Evolutionary conservation across 2,329 filamentous ascomycete species (phyloP).

Genomic region (Fusarium sp.): DNA sequence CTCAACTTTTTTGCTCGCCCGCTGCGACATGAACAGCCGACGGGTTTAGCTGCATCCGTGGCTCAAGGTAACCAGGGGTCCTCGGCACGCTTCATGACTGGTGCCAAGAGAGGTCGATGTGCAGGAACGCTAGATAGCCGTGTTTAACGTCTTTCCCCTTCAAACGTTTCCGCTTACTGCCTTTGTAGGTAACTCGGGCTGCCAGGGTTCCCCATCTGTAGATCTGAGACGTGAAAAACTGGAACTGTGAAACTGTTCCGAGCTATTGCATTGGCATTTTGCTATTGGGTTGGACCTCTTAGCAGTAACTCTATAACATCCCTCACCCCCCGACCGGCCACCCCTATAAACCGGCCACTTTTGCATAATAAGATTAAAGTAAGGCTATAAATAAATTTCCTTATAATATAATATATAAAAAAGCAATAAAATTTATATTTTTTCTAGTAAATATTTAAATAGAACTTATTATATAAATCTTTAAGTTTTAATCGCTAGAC

Average conservation of each 20-base stretch:
- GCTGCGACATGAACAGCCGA: slow-evolving; percentile 19
- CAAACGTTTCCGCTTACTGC: slow-evolving; percentile 23
- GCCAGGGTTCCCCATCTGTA: slow-evolving; percentile 19
- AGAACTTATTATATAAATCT: neutral
- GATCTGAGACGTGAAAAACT: slow-evolving; percentile 28
- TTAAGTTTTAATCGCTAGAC: neutral
- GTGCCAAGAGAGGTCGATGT: slow-evolving; percentile 31
- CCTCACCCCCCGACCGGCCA: too few relatives aligned
- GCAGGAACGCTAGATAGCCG: slow-evolving; percentile 32
- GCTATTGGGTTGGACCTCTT: slow-evolving; percentile 1
- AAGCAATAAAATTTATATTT: neutral
- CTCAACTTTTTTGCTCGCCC: slow-evolving; percentile 6
- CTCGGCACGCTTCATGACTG: slow-evolving; percentile 27
- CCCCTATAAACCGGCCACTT: neutral
- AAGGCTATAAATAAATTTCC: neutral
- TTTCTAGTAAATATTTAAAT: neutral
- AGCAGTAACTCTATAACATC: slow-evolving; percentile 14
- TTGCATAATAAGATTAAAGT: neutral
- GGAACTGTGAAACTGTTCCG: slow-evolving; percentile 32
- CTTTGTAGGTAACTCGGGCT: slow-evolving; percentile 11
- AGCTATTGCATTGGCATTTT: neutral
- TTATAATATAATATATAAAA: neutral
- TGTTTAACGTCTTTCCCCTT: slow-evolving; percentile 27
- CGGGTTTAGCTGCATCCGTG: slow-evolving; percentile 29
- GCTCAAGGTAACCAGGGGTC: slow-evolving; percentile 19